Evolutionary conservation across 257 asterid genomes (phyloP).

Genomic region (Solanum acaule): DNA sequence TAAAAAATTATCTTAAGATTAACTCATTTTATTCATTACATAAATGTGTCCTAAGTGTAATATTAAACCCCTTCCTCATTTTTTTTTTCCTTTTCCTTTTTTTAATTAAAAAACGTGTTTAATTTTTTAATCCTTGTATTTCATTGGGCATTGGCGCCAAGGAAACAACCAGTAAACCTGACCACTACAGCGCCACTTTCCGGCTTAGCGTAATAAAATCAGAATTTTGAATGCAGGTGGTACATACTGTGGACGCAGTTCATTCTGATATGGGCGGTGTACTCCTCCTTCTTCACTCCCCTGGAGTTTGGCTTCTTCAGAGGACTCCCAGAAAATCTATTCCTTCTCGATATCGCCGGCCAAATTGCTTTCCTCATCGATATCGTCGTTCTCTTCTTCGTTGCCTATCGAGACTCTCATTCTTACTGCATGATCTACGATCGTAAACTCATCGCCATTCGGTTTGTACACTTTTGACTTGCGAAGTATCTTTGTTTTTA

Average conservation of each 20-base stretch:
- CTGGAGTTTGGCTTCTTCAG: slow-evolving; percentile 72
- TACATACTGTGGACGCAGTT: slow-evolving; percentile 45
- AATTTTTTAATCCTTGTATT: neutral
- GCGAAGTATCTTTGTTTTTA: neutral
- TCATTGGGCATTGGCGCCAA: neutral
- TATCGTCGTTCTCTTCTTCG: slow-evolving; percentile 46
- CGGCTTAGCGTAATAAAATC: neutral
- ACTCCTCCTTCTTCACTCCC: slow-evolving; percentile 78
- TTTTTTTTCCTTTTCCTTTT: no score
- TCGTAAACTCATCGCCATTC: slow-evolving; percentile 43
- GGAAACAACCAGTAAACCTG: neutral
- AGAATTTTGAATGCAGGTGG: slow-evolving; percentile 37
- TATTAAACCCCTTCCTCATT: neutral
- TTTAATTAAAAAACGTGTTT: neutral
- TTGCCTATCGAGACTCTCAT: slow-evolving; percentile 45
- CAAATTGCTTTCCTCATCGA: slow-evolving; percentile 61
- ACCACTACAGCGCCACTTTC: neutral
- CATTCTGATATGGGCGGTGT: slow-evolving; percentile 67
- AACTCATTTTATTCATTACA: neutral
- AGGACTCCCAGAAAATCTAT: slow-evolving; percentile 55
- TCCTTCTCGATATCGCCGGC: slow-evolving; percentile 64
- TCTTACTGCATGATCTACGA: slow-evolving; percentile 39
- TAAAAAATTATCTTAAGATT: no score
- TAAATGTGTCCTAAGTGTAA: neutral
- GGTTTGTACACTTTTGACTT: slow-evolving; percentile 19